A percentile compares a stretch with the other conserved stretches of the same genome.
Evolutionary conservation across 2,329 filamentous ascomycete genomes (phyloP).

Genomic region (Rhynchosporium secalis): DNA sequence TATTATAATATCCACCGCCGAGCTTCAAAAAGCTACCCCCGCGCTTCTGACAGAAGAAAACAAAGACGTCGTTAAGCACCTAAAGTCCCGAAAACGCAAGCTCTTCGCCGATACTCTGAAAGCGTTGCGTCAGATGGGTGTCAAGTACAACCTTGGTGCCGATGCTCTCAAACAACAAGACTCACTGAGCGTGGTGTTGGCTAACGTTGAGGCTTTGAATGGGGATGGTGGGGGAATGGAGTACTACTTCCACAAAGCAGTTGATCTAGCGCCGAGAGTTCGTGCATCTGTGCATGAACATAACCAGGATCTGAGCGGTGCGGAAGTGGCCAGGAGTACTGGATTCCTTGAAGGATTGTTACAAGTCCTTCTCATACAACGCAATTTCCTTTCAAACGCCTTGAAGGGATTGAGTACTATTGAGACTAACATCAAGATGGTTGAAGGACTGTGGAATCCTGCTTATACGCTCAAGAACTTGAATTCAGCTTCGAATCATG

Average conservation of each 20-base stretch:
- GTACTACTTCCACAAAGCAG: conserved; percentile 74
- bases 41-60: conserved; percentile 81
- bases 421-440: conserved; percentile 30
- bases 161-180: conserved; percentile 72
- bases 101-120: conserved; percentile 88
- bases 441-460: conserved; percentile 46
- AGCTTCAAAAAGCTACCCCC: conserved; percentile 83
- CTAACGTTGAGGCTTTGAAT: conserved; percentile 50
- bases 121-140: conserved; percentile 81
- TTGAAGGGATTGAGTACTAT: conserved; percentile 26
- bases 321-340: conserved; percentile 75
- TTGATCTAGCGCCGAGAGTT: conserved; percentile 70
- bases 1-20: conserved; percentile 65
- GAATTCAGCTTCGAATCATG: conserved; percentile 28
- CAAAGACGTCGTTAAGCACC: conserved; percentile 77
- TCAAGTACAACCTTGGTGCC: conserved; percentile 77
- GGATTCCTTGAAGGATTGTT: conserved; percentile 88
- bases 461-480: conserved; percentile 28
- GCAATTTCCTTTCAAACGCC: conserved; percentile 41
- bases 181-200: conserved; percentile 68
- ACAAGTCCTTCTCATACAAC: conserved; percentile 62
- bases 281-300: conserved; percentile 70
- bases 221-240: conserved; percentile 50
- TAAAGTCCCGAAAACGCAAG: conserved; percentile 87
- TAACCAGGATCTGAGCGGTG: conserved; percentile 79